Evolutionary conservation across 768 basidiomycete genomes (phyloP), one percentile per base, ranked within the genome.

Genomic region (Tulasnella sp.): DNA sequence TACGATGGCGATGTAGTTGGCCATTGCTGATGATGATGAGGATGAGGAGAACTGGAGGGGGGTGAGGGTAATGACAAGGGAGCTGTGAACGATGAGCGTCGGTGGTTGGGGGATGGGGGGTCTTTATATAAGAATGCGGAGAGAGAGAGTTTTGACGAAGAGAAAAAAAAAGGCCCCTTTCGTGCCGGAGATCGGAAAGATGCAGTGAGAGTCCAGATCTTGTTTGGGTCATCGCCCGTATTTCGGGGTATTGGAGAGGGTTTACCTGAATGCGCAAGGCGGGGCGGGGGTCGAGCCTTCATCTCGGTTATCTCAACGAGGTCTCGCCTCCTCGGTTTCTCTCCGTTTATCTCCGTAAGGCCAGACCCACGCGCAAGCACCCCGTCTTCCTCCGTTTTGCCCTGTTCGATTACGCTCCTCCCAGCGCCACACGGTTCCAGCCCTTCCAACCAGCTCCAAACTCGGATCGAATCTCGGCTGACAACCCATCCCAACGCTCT

Each of bases 221-320:
- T n/a, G 14, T 34, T 4, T 34, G 0, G 31, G 1, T 3, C n/a
- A 10, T 27, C 56, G 56, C 56, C 62, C 62, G 62, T 31, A 68
- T 68, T 36, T 68, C 62, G 62, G 62, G 34, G 34, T 36, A 68
- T 27, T 36, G 31, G 34, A 68, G 62, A 36, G 62, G 62, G 27
- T 68, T 68, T 36, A 68, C 52, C n/a, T 52, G 52, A 52, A 52
- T 52, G 52, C n/a, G 52, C 52, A 68, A 68, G 62, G 62, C 62
- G 62, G 62, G 62, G 62, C 62, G 62, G 62, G 62, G 62, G 62
- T 68, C 62, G 62, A 68, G 62, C 62, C 62, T 68, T 68, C 62
- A 68, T 68, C 62, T 68, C 62, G 62, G 62, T 68, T 68, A 68
- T 68, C 62, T n/a, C n/a, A n/a, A 68, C 39, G 31, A 12, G 24